Percentiles rank a stretch among this genome's conserved stretches.
phyloP scores from a whole-genome alignment of 352 stramenopile species.

The Phytophthora constricta region DNA sequence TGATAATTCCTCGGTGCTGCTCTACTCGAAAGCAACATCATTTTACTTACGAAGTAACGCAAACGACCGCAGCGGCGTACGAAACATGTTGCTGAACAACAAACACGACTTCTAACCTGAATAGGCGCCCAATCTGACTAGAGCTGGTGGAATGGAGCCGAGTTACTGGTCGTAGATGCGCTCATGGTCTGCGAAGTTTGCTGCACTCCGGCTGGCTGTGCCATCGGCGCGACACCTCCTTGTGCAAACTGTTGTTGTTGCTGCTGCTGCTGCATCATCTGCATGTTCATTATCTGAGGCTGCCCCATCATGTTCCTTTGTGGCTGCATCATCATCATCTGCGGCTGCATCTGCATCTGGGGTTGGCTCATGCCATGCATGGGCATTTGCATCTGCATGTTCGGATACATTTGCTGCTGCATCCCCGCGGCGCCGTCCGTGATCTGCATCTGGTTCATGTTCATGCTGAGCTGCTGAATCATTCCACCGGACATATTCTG shows the following conservation, averaged over 20 bases:
- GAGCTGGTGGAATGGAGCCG: slow-evolving; percentile 34
- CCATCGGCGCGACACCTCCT: slow-evolving; percentile 12
- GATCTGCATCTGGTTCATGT: slow-evolving; percentile 50
- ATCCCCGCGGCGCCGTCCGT: slow-evolving; percentile 32
- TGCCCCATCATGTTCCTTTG: slow-evolving; percentile 51
- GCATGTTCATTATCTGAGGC: slow-evolving; percentile 42
- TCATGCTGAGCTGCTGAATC: slow-evolving; percentile 42
- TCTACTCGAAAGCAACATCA: no score
- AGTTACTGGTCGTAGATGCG: slow-evolving; percentile 18
- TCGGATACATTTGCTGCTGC: slow-evolving; percentile 47
- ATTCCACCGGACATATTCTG: slow-evolving; percentile 33
- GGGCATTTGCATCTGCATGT: slow-evolving; percentile 45
- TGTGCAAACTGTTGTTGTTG: slow-evolving; percentile 36
- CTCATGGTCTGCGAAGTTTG: slow-evolving; percentile 7
- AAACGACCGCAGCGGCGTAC: no score
- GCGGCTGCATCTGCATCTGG: slow-evolving; percentile 19
- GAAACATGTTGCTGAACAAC: no score
- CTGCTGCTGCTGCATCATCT: slow-evolving; percentile 32
- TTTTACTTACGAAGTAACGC: no score
- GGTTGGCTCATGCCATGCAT: slow-evolving; percentile 40
- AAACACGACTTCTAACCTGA: neutral
- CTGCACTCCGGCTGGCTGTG: slow-evolving; percentile 14
- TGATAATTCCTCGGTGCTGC: no score
- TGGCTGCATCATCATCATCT: slow-evolving; percentile 55
- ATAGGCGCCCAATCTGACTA: slow-evolving; percentile 13